Conservation (phyloP, 495 filamentous ascomycete genomes). For the Eremomyces bilateralis region DNA sequence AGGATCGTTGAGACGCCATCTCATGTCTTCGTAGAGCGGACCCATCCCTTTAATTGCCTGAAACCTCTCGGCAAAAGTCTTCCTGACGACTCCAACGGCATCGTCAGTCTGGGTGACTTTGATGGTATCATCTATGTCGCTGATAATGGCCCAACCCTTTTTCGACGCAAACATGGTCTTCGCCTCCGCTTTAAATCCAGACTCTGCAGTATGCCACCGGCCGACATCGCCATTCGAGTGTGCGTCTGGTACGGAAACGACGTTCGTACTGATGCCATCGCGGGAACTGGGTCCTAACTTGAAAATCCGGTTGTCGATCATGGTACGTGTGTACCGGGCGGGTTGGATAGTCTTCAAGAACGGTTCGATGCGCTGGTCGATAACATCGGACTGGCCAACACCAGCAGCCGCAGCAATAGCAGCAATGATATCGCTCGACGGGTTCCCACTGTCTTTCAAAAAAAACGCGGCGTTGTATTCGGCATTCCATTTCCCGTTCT, state of each 20-base stretch:
- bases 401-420: conserved; percentile 50
- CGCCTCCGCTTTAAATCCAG: conserved; percentile 24
- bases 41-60: conserved; percentile 61
- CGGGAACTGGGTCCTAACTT: conserved; percentile 45
- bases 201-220: conserved; percentile 24
- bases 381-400: conserved; percentile 37
- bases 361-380: conserved; percentile 47
- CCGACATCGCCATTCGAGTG: conserved; percentile 10
- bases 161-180: conserved; percentile 51
- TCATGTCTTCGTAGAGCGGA: conserved; percentile 48
- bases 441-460: conserved; percentile 38
- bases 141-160: conserved; percentile 73
- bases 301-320: conserved; percentile 23
- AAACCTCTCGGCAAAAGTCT: conserved; percentile 61
- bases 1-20: conserved; percentile 31
- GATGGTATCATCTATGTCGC: conserved; percentile 91
- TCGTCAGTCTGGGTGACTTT: conserved; percentile 70
- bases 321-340: conserved; percentile 33
- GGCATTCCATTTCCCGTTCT: conserved; percentile 36
- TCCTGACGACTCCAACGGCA: conserved; percentile 53
- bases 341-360: conserved; percentile 60
- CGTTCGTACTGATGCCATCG: conserved; percentile 46
- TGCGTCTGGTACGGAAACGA: conserved; percentile 21
- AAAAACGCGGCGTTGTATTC: conserved; percentile 71
- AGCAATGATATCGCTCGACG: conserved; percentile 43